Base-by-base conservation (phyloP, 352 stramenopile species). In the Globisporangium radiosum region DNA sequence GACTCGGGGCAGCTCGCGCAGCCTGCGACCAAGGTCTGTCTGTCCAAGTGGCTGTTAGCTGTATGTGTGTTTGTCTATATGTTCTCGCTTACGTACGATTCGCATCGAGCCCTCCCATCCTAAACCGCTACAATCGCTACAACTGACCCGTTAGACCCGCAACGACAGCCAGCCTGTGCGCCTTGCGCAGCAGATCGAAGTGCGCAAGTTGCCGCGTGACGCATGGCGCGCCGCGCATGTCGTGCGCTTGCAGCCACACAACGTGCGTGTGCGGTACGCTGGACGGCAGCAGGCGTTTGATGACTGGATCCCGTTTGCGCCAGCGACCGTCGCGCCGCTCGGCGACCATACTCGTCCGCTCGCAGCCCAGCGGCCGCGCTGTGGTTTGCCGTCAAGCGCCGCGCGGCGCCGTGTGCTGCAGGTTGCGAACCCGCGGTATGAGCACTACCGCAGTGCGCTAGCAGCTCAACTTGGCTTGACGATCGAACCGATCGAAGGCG, bases 401-500 rank as follows among this genome's bases (percentile, higher is more conserved):
- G 14, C 15, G 15, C 78, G 75, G 52, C 59, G 65, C 19, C 80
- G 82, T 8, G 75, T 92, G 50, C 86, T 92, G 44, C 71, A 88
- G 66, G 57, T 72, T 3, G 68, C 88, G 57, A 90, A 90, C 50
- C 82, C 82, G n/a, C 76, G 75, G 38, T 94, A 90, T 66, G 66
- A 72, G 33, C 81, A 91, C 57, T 94, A 94, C 54, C 76, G 70
- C 7, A 65, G 83, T 36, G 78, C 80, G 11, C 57, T 94, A 38
- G 57, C 62, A 14, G 55, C 62, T 1, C 25, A 33, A 33, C 57
- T 36, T 17, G 5, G 45, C 84, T 19, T 70, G 71, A 11, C 63
- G 5, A 82, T 92, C 59, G 67, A 73, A 59, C 59, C 76, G 9
- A 87, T 98, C 52, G 80, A 96, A 58, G 93, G 95, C 7, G 97